These are phyloP conservation scores for Henckelia pumila DNA, from an alignment of 257 asterid species.

Conservation along the genomic window DNA sequence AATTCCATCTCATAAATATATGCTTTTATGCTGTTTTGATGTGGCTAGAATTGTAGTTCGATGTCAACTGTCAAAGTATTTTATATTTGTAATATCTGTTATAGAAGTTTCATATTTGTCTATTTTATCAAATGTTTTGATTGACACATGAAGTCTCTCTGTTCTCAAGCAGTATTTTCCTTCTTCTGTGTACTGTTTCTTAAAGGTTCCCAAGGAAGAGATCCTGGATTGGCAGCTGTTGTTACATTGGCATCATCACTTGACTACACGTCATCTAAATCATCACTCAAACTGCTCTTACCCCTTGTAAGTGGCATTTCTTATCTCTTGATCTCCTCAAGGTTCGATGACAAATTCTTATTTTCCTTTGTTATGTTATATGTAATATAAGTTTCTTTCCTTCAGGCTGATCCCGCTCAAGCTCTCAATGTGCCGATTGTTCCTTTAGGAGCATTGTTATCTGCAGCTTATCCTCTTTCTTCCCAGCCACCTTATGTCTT, in stretches of 20 bases:
- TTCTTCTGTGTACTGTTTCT: constrained; percentile 11
- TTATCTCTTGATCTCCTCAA: constrained; percentile 10
- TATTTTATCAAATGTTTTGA: background rate
- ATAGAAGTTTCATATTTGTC: constrained; percentile 5
- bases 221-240: constrained; percentile 76
- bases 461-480: constrained; percentile 92
- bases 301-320: constrained; percentile 72
- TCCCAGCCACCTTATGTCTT: constrained; percentile 87
- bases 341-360: constrained; percentile 19
- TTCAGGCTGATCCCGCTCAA: constrained; percentile 98
- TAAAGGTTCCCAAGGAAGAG: constrained; percentile 67
- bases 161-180: constrained; percentile 13
- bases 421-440: constrained; percentile 92
- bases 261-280: constrained; percentile 83
- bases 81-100: constrained; percentile 6
- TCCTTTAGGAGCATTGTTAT: constrained; percentile 86
- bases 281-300: constrained; percentile 69
- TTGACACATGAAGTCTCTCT: background rate
- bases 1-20: background rate
- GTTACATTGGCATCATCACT: constrained; percentile 95
- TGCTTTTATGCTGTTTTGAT: background rate
- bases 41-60: constrained; percentile 6
- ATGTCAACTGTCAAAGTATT: constrained; percentile 9
- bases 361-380: constrained; percentile 7
- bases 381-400: constrained; percentile 17